Percentiles rank a stretch among this genome's conserved stretches.
Conservation (phyloP, 441 rosid species). For the Populus hybrid region DNA sequence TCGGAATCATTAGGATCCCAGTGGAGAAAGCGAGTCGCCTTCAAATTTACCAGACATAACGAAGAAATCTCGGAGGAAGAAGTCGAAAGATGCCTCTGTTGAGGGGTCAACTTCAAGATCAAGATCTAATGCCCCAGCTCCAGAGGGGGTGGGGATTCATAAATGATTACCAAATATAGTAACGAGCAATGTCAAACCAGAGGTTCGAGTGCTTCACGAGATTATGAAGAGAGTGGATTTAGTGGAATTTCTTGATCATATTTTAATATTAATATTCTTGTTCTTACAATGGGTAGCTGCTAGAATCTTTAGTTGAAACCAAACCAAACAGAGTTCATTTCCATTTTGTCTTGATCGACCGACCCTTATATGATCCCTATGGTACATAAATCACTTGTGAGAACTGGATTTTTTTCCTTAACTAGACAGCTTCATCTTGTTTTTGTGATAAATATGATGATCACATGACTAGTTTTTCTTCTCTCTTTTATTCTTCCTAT, state of each 20-base stretch:
- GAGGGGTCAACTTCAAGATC: conserved; percentile 29
- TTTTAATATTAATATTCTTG: not conserved
- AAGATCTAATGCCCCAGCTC: conserved; percentile 23
- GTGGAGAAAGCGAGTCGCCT: conserved; percentile 23
- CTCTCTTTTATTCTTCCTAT: not conserved
- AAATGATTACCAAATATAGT: not conserved
- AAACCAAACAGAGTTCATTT: not conserved
- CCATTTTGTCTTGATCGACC: not conserved
- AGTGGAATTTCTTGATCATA: conserved; percentile 23
- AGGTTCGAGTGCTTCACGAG: conserved; percentile 20
- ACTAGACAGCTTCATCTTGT: not conserved
- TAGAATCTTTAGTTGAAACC: conserved; percentile 30
- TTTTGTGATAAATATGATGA: not conserved
- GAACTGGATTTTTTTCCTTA: not conserved
- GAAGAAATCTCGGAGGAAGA: conserved; percentile 51
- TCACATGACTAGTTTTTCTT: not conserved
- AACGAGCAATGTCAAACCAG: conserved; percentile 15
- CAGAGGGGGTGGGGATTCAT: not conserved
- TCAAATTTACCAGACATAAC: conserved; percentile 38
- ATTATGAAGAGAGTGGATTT: conserved; percentile 17
- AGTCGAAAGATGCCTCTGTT: conserved; percentile 36
- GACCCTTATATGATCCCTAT: not conserved
- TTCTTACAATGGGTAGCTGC: conserved; percentile 28
- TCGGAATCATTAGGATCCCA: conserved; percentile 6
- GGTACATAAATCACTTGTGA: not conserved